phyloP scores from a whole-genome alignment of 257 asterid genomes.

The Linderniella brevidens region DNA sequence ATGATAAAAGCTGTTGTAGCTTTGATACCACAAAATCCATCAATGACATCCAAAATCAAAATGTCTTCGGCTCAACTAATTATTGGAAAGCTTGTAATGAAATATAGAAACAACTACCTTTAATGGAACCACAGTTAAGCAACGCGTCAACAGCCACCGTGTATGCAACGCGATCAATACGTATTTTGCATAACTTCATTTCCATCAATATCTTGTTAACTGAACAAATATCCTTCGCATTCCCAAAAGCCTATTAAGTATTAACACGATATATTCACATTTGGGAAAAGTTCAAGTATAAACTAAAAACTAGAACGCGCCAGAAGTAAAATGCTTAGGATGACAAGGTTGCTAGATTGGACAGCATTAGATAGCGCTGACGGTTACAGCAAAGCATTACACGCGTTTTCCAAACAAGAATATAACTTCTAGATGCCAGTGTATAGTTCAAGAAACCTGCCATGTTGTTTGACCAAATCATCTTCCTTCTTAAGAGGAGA shows the following conservation, averaged over 20 bases:
- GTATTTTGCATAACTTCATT: slow-evolving; percentile 31
- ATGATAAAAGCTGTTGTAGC: no score
- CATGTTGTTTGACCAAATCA: no score
- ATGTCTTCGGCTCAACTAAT: background rate
- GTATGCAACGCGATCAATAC: slow-evolving; percentile 58
- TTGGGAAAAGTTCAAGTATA: background rate
- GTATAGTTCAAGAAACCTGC: no score
- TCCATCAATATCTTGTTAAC: slow-evolving; percentile 31
- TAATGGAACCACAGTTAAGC: slow-evolving; percentile 39
- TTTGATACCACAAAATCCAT: no score
- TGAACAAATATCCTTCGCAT: slow-evolving; percentile 28
- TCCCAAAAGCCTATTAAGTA: slow-evolving; percentile 39
- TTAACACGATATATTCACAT: slow-evolving; percentile 5
- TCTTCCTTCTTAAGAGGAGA: background rate
- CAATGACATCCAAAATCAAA: background rate
- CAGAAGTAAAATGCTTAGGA: no score
- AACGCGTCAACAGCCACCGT: slow-evolving; percentile 39
- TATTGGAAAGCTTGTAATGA: background rate
- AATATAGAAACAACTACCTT: slow-evolving; percentile 24
- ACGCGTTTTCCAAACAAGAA: no score
- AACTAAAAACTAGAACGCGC: background rate
- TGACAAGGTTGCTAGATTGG: no score
- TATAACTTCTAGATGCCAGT: no score
- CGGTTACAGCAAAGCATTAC: no score
- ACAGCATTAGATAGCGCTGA: no score